A percentile compares a stretch with the other conserved stretches of the same genome.
Conservation (phyloP, 2,329 filamentous ascomycete species). For the Trichoderma citrinoviride region DNA sequence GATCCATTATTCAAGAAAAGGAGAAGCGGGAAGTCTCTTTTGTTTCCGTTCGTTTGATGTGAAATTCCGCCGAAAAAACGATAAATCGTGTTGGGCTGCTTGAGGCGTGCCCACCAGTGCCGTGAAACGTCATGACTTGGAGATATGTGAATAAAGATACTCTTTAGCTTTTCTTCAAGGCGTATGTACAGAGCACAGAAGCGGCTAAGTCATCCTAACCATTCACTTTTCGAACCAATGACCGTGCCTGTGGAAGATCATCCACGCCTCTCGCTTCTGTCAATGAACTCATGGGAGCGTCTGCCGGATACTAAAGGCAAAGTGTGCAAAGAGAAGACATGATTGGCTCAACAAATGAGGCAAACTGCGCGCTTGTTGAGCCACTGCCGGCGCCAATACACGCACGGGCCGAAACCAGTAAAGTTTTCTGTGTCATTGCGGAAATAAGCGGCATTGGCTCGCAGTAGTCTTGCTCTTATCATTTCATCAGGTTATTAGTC, state of each 20-base stretch:
- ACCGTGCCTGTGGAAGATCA: neutral
- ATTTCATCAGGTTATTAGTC: neutral
- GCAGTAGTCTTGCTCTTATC: neutral
- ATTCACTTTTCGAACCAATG: neutral
- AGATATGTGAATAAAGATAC: too few relatives aligned
- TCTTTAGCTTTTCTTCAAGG: too few relatives aligned
- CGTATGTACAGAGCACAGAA: neutral
- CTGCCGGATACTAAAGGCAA: neutral
- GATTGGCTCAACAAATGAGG: neutral
- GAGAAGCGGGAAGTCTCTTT: neutral
- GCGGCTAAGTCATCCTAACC: too few relatives aligned
- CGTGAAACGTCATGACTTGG: too few relatives aligned
- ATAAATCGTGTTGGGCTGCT: too few relatives aligned
- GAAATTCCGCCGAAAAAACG: too few relatives aligned
- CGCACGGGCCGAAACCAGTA: conserved; percentile 7
- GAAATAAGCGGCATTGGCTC: conserved; percentile 1
- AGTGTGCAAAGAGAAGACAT: neutral
- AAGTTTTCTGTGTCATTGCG: neutral
- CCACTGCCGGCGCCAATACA: conserved; percentile 9
- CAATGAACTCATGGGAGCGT: too few relatives aligned
- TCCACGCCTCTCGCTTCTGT: neutral
- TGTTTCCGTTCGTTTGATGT: neutral
- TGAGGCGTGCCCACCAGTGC: too few relatives aligned
- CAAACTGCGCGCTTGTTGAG: neutral
- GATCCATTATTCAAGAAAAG: neutral